Conservation (phyloP, 208 protist genomes). For the Endotrypanum monterogeii region DNA sequence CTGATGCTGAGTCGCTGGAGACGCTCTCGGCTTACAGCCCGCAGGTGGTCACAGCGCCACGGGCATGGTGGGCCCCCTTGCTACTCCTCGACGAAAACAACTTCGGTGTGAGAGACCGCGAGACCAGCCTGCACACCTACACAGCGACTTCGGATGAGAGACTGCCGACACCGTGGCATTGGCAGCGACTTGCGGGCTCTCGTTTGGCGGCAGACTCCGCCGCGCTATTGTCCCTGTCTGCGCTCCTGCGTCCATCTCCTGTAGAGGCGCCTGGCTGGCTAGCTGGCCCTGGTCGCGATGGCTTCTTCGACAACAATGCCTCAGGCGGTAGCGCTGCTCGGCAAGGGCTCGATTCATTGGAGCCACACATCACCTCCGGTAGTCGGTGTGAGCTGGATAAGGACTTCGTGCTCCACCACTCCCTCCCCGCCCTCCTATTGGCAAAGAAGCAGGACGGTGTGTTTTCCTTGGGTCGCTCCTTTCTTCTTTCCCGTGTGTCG, state of each 20-base stretch:
- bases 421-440: slow-evolving; percentile 50
- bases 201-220: not conserved
- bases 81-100: not conserved
- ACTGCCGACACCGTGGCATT: not conserved
- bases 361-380: slow-evolving; percentile 5
- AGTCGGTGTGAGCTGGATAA: not conserved
- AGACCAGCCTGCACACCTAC: not conserved
- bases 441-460: slow-evolving; percentile 25
- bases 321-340: not conserved
- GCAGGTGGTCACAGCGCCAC: slow-evolving; percentile 11
- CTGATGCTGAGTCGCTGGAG: not conserved
- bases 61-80: slow-evolving; percentile 4
- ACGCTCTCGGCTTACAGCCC: slow-evolving; percentile 5
- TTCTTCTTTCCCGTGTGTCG: slow-evolving; percentile 16
- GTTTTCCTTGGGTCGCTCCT: slow-evolving; percentile 41
- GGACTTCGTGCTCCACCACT: slow-evolving; percentile 22
- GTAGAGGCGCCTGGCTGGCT: slow-evolving; percentile 15
- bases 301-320: not conserved
- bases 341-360: slow-evolving; percentile 4
- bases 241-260: slow-evolving; percentile 16
- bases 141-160: not conserved
- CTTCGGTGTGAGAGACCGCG: not conserved
- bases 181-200: not conserved
- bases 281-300: not conserved
- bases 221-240: not conserved